Conservation (phyloP, 192 early-diverging fungal species). For the Coemansia reversa region DNA sequence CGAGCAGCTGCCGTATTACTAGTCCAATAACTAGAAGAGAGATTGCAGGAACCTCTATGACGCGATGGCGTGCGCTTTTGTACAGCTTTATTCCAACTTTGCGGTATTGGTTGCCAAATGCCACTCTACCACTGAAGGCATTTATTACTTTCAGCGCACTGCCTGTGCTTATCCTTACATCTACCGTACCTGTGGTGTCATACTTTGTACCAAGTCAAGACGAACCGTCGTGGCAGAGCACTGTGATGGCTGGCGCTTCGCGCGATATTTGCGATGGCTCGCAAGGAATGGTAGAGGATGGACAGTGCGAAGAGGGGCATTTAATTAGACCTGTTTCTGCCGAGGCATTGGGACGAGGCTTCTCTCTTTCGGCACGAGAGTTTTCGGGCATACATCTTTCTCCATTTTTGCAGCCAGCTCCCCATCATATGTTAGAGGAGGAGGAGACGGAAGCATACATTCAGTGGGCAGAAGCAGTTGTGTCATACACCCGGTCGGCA, state of each 20-base stretch:
- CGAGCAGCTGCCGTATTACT: not conserved
- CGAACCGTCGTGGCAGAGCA: not conserved
- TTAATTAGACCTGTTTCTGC: not conserved
- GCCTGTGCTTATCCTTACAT: conserved; percentile 45
- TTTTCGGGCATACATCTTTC: not conserved
- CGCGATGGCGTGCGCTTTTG: conserved; percentile 1
- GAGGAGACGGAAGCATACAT: not conserved
- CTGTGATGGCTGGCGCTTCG: not conserved
- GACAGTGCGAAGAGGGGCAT: not conserved
- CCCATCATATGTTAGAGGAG: not conserved
- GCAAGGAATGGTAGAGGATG: not conserved
- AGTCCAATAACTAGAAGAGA: not conserved
- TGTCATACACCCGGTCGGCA: conserved; percentile 23
- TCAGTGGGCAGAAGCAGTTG: conserved; percentile 26
- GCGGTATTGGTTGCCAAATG: conserved; percentile 35
- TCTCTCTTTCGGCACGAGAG: not conserved
- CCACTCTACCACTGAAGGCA: conserved; percentile 18
- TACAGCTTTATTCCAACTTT: conserved; percentile 40
- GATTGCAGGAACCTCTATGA: conserved; percentile 5
- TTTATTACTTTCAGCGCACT: conserved; percentile 46
- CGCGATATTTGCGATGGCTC: not conserved
- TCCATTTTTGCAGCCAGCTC: not conserved
- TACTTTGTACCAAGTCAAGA: not conserved
- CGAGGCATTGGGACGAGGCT: not conserved
- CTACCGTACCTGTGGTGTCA: conserved; percentile 43